These are phyloP conservation scores for Boletus pseudopeckii DNA, from an alignment of 768 basidiomycete genomes.

Conservation along the genomic window DNA sequence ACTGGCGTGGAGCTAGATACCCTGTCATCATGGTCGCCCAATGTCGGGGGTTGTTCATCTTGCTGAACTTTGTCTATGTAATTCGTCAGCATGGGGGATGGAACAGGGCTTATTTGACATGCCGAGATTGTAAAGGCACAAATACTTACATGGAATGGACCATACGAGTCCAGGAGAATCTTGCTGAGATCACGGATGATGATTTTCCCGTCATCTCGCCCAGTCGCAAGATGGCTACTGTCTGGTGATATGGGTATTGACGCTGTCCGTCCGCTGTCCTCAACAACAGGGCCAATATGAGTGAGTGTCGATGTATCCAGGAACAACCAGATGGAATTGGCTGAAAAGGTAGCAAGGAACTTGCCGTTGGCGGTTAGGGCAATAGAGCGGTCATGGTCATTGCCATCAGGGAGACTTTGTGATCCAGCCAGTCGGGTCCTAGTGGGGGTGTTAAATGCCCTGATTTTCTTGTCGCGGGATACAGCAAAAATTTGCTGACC, in stretches of 20 bases:
- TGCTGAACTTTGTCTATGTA: too few species aligned
- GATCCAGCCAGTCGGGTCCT: not conserved
- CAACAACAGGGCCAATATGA: too few species aligned
- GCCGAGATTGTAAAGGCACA: too few species aligned
- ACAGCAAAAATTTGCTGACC: not conserved
- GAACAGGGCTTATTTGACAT: too few species aligned
- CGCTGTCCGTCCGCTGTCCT: too few species aligned
- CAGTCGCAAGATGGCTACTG: too few species aligned
- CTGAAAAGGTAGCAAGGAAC: too few species aligned
- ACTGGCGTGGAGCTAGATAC: not conserved
- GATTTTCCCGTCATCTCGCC: not conserved
- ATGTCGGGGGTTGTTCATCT: not conserved
- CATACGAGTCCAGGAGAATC: not conserved
- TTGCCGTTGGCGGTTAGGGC: not conserved
- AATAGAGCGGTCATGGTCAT: fast-evolving
- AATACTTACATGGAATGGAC: too few species aligned
- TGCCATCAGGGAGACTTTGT: not conserved
- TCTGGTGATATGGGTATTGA: too few species aligned
- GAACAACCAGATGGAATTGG: too few species aligned
- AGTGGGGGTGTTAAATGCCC: not conserved
- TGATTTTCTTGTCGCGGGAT: not conserved
- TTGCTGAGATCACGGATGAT: not conserved
- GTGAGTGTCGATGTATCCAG: too few species aligned
- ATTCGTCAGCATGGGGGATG: too few species aligned
- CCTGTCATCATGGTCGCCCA: not conserved